A percentile compares a stretch with the other conserved stretches of the same genome.
phyloP scores from a whole-genome alignment of 2,329 filamentous ascomycete genomes.

The Pyrenophora teres region DNA sequence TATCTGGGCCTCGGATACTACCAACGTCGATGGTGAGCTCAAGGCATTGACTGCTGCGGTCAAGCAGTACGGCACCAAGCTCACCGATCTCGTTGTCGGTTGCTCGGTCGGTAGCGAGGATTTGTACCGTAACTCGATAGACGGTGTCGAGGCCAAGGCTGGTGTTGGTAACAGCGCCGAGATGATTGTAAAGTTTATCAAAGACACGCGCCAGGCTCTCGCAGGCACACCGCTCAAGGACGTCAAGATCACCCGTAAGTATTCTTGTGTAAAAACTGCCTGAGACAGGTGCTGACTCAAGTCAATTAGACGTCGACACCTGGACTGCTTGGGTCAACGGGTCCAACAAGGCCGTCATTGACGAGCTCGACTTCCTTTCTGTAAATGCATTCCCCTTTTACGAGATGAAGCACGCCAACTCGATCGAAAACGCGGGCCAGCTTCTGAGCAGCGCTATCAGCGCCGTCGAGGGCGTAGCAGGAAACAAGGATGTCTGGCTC shows the following conservation, averaged over 20 bases:
- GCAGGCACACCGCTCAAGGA: constrained; percentile 62
- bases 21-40: constrained; percentile 43
- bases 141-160: constrained; percentile 65
- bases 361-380: constrained; percentile 45
- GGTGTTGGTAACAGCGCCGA: constrained; percentile 66
- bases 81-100: constrained; percentile 54
- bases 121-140: constrained; percentile 72
- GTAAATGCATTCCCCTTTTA: constrained; percentile 48
- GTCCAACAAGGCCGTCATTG: constrained; percentile 43
- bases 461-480: constrained; percentile 37
- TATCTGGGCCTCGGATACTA: constrained; percentile 59
- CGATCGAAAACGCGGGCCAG: constrained; percentile 50
- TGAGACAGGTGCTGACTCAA: too few relatives aligned
- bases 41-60: constrained; percentile 40
- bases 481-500: constrained; percentile 45
- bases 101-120: constrained; percentile 48
- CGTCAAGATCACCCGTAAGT: constrained; percentile 49
- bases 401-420: constrained; percentile 40
- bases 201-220: constrained; percentile 54
- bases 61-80: constrained; percentile 49
- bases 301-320: constrained; percentile 39
- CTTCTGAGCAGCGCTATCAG: constrained; percentile 37
- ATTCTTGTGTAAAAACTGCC: too few relatives aligned
- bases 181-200: constrained; percentile 64
- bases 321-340: constrained; percentile 45